Evolutionary conservation across 2,329 filamentous ascomycete genomes (phyloP), one percentile per base, ranked within the genome.

Genomic region (Magnaporthiopsis incrustans): DNA sequence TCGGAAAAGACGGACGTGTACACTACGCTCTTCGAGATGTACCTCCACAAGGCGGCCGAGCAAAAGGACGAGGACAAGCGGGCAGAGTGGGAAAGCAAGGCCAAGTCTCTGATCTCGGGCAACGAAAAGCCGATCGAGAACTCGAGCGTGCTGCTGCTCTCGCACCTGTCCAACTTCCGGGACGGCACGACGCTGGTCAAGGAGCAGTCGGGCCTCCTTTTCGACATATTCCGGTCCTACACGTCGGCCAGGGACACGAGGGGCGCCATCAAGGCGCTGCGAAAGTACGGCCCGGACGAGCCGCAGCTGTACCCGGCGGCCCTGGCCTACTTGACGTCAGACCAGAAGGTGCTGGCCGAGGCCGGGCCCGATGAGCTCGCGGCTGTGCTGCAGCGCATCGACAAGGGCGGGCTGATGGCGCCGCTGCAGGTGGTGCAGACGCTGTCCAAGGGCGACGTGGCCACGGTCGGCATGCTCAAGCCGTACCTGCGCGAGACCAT

Each of bases 1-100:
- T 83, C 86, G 11, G 90, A 97, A 72, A 90, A 87, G 67, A 85
- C 89, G 1, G 96, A 99, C 74, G 82, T 99, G 22, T 95, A 95
- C 72, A 98, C 94, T 0, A 97, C 96, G 0, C 76, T 99, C 18
- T 98, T 99, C 72, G 96, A 99, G 75, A 98, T 99, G 90, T 99
- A 98, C 72, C 80, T 99, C 11, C 90, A 96, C 74, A 95, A 92
- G 70, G 90, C 94, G 27, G 89, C 87, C 65, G 85, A 88, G 65
- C 89, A 89, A 71, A 90, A 88, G 70, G 88, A 88, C 12, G 79
- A 81, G 60, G 75, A 75, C 73, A 77, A 92, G 67, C 87, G 89
- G 67, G 85, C 89, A 69, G 85, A 89, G 67, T 99, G 95, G 94
- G 92, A 97, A 72, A 82, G 82, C 58, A 97, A 96, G 73, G 95